Evolutionary conservation across 345 rosid genomes (phyloP).

Genomic region (Cardiospermum halicacabum): DNA sequence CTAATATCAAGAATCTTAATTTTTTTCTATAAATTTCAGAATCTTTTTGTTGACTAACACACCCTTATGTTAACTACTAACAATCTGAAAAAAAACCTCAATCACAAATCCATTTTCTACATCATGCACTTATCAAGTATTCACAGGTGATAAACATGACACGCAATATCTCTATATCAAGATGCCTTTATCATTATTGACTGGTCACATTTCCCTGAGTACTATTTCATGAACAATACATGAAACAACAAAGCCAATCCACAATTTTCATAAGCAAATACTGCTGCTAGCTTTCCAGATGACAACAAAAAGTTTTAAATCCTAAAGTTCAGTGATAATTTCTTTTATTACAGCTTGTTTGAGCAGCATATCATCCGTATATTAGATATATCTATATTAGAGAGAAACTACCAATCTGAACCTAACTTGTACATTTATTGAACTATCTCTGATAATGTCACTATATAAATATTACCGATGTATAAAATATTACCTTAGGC

Average conservation of each 20-base stretch:
- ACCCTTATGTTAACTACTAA: neutral
- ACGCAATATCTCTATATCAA: neutral
- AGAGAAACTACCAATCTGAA: neutral
- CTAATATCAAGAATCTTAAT: conserved; percentile 7
- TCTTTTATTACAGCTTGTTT: neutral
- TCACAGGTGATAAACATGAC: neutral
- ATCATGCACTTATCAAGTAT: neutral
- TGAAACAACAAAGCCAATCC: neutral
- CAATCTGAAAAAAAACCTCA: neutral
- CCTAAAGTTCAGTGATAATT: conserved; percentile 1
- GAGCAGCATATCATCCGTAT: neutral
- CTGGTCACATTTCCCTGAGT: neutral
- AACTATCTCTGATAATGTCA: neutral
- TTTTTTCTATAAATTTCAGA: neutral
- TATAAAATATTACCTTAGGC: neutral
- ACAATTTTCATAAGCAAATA: neutral
- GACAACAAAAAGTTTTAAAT: neutral
- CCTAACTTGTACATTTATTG: neutral
- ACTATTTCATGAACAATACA: neutral
- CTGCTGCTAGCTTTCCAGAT: neutral
- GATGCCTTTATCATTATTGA: neutral
- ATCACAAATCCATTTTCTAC: neutral
- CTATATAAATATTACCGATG: too few species aligned
- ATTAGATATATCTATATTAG: neutral
- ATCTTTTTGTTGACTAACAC: neutral